Evolutionary conservation across 805 yeast genomes (phyloP).

Genomic region (Metschnikowia bowlesiae): DNA sequence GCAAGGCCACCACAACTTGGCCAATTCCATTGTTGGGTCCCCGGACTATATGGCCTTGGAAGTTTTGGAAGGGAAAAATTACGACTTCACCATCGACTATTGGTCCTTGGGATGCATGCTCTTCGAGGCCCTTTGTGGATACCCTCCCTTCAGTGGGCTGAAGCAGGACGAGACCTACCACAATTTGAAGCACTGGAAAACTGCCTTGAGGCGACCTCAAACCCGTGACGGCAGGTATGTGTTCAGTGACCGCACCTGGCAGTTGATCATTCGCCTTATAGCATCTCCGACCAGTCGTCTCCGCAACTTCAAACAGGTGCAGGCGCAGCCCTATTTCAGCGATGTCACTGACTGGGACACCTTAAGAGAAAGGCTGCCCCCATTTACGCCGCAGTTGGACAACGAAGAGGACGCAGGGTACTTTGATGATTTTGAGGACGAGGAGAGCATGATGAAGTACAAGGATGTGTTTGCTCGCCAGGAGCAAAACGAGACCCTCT

Average conservation of each 20-base stretch:
- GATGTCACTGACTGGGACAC: constrained; percentile 72
- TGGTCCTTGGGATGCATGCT: constrained; percentile 98
- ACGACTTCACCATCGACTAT: constrained; percentile 95
- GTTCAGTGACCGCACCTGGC: constrained; percentile 96
- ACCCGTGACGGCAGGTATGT: constrained; percentile 88
- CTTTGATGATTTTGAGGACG: constrained; percentile 95
- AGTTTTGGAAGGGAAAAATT: constrained; percentile 87
- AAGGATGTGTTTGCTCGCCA: constrained; percentile 95
- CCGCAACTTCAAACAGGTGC: constrained; percentile 76
- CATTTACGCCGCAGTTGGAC: constrained; percentile 94
- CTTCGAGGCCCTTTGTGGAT: constrained; percentile 93
- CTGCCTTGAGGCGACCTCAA: constrained; percentile 82
- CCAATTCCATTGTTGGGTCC: constrained; percentile 94
- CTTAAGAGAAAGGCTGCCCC: constrained; percentile 73
- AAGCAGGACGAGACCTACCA: constrained; percentile 92
- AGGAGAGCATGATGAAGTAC: constrained; percentile 95
- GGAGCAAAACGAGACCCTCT: constrained; percentile 73
- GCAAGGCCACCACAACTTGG: constrained; percentile 75
- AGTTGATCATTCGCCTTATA: constrained; percentile 69
- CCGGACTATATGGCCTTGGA: constrained; percentile 99
- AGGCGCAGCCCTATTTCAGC: constrained; percentile 71
- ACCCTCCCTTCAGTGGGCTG: constrained; percentile 95
- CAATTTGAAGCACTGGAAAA: constrained; percentile 89
- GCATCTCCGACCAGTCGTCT: constrained; percentile 74
- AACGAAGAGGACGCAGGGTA: constrained; percentile 98